A percentile compares a stretch with the other conserved stretches of the same genome.
Evolutionary conservation across 225 moss, liverwort and hornwort species (phyloP).

Genomic region (Takakia lepidozioides): DNA sequence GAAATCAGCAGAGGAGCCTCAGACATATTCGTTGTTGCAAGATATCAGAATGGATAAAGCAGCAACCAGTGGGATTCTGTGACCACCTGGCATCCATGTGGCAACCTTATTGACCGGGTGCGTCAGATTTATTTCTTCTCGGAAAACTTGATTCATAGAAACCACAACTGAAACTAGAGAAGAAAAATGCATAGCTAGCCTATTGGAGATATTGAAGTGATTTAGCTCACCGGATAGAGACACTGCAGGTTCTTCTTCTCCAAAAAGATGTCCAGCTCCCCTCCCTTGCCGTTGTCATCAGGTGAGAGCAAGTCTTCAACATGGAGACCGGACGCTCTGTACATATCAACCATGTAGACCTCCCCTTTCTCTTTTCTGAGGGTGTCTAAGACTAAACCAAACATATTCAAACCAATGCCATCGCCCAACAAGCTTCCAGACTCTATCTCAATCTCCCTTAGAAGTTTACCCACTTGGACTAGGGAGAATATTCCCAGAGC

Average conservation of each 20-base stretch:
- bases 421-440: constrained; percentile 49
- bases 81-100: too few relatives aligned
- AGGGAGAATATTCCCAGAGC: constrained; percentile 45
- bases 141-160: too few relatives aligned
- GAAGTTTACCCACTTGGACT: constrained; percentile 54
- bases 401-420: constrained; percentile 51
- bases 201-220: too few relatives aligned
- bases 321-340: constrained; percentile 66
- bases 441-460: constrained; percentile 58
- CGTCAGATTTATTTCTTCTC: too few relatives aligned
- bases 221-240: constrained; percentile 72
- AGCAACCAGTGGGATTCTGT: too few relatives aligned
- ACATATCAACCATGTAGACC: constrained; percentile 54
- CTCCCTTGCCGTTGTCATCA: constrained; percentile 39
- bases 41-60: too few relatives aligned
- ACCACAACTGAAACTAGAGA: too few relatives aligned
- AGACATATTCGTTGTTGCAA: too few relatives aligned
- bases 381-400: constrained; percentile 59
- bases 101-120: too few relatives aligned
- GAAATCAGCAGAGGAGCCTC: too few relatives aligned
- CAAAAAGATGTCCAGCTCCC: constrained; percentile 64
- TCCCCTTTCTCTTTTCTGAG: constrained; percentile 78
- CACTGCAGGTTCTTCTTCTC: constrained; percentile 50
- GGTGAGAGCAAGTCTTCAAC: constrained; percentile 63
- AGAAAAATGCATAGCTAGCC: too few relatives aligned